Evolutionary conservation across 106 monocot genomes (phyloP).

Genomic region (Dendrobium catenatum): DNA sequence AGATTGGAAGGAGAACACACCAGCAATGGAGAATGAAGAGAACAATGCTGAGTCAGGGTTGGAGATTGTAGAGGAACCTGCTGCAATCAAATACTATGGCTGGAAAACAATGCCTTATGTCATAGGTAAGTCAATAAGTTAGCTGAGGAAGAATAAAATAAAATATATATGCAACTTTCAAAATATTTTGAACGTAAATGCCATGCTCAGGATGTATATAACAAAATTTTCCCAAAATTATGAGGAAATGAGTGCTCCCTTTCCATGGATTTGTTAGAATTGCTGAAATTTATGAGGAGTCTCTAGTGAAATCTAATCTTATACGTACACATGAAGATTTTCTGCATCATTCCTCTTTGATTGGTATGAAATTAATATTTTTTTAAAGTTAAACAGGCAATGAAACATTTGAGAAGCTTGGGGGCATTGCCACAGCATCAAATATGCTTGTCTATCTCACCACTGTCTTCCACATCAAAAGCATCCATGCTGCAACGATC

Average conservation of each 20-base stretch:
- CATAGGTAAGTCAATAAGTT: background rate
- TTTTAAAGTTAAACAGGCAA: slow-evolving; percentile 28
- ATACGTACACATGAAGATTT: no score
- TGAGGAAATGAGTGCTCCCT: no score
- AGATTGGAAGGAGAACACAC: background rate
- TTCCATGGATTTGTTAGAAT: no score
- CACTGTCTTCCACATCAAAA: slow-evolving; percentile 47
- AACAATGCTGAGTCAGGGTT: background rate
- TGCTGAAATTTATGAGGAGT: no score
- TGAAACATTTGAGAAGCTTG: slow-evolving; percentile 67
- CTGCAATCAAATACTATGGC: slow-evolving; percentile 5
- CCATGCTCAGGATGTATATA: no score
- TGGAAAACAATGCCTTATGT: slow-evolving; percentile 5
- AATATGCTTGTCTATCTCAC: slow-evolving; percentile 59
- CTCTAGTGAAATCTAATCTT: no score
- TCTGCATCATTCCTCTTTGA: background rate
- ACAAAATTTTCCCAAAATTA: no score
- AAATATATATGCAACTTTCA: no score
- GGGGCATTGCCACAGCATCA: slow-evolving; percentile 33
- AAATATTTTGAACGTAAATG: background rate
- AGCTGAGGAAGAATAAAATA: background rate
- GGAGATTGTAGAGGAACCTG: background rate
- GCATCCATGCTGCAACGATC: slow-evolving; percentile 29
- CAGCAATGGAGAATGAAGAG: background rate
- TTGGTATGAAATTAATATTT: background rate